Percentiles rank a stretch among this genome's conserved stretches.
These are phyloP conservation scores for Huntiella decipiens DNA, from an alignment of 2,329 filamentous ascomycete species.

Conservation along the genomic window DNA sequence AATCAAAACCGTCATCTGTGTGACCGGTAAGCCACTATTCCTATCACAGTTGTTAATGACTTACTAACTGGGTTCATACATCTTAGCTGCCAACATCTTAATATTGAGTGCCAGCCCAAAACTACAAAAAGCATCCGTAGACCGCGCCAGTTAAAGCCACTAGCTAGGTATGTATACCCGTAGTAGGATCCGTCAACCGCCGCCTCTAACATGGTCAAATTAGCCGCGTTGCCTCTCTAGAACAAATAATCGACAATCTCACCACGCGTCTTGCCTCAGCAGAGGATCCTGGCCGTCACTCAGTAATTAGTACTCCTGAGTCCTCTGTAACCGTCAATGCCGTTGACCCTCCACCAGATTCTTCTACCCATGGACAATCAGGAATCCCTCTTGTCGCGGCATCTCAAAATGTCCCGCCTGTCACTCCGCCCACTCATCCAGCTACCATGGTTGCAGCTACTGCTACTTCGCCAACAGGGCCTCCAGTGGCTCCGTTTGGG, in stretches of 20 bases:
- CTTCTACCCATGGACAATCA: background rate
- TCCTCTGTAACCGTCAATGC: conserved; percentile 6
- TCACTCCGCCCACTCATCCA: background rate
- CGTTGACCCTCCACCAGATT: conserved; percentile 5
- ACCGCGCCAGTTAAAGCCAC: conserved; percentile 16
- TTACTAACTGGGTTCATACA: background rate
- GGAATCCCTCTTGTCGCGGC: background rate
- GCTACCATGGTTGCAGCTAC: background rate
- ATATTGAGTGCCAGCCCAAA: conserved; percentile 17
- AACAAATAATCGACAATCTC: conserved; percentile 14
- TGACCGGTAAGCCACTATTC: conserved; percentile 8
- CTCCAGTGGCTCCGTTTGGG: conserved; percentile 17
- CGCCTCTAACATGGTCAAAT: background rate
- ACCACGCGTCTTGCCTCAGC: conserved; percentile 8
- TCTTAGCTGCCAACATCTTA: conserved; percentile 15
- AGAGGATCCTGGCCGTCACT: conserved; percentile 5
- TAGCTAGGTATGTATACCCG: conserved; percentile 14
- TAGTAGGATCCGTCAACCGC: background rate
- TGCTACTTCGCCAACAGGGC: background rate
- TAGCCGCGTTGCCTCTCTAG: conserved; percentile 15
- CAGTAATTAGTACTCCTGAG: conserved; percentile 9
- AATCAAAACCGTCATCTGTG: conserved; percentile 11
- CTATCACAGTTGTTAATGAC: background rate
- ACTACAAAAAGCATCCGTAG: conserved; percentile 17
- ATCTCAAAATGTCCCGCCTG: background rate